Percentiles rank a stretch among this genome's conserved stretches.
Conservation (phyloP, 1,284 basidiomycete species). For the Gymnopus androsaceus region DNA sequence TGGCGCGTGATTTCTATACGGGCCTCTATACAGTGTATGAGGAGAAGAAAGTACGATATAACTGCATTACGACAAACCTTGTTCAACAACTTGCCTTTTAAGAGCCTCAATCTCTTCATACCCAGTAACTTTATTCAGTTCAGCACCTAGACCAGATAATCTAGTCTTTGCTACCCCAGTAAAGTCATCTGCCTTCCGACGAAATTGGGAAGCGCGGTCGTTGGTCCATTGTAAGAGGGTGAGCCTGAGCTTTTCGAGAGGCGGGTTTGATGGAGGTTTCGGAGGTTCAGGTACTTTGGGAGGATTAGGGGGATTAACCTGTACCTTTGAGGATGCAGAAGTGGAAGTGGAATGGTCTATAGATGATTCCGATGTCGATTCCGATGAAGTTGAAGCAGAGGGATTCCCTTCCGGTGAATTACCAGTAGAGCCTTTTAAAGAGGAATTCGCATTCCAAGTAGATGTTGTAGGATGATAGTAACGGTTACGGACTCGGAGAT, state of each 20-base stretch:
- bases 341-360: constrained; percentile 2
- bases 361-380: background rate
- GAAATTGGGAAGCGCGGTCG: constrained; percentile 47
- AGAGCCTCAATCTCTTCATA: constrained; percentile 88
- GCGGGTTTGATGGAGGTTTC: too few relatives aligned
- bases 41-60: constrained; percentile 1
- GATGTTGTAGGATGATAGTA: background rate
- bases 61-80: constrained; percentile 57
- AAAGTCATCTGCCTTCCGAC: constrained; percentile 57
- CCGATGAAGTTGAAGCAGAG: background rate
- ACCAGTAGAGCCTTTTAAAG: background rate
- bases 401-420: background rate
- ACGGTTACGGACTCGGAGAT: too few relatives aligned
- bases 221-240: constrained; percentile 55
- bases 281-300: background rate
- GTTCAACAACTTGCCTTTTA: constrained; percentile 76
- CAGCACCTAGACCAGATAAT: constrained; percentile 72
- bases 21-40: too few relatives aligned
- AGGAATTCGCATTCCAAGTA: background rate
- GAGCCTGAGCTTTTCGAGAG: constrained; percentile 32
- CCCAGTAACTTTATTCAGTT: constrained; percentile 85
- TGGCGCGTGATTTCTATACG: constrained; percentile 61
- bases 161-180: constrained; percentile 55
- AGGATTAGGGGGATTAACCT: background rate
- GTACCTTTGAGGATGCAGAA: constrained; percentile 1